phyloP scores from a whole-genome alignment of 2,329 filamentous ascomycete species.

The Hypoxylon sp. region DNA sequence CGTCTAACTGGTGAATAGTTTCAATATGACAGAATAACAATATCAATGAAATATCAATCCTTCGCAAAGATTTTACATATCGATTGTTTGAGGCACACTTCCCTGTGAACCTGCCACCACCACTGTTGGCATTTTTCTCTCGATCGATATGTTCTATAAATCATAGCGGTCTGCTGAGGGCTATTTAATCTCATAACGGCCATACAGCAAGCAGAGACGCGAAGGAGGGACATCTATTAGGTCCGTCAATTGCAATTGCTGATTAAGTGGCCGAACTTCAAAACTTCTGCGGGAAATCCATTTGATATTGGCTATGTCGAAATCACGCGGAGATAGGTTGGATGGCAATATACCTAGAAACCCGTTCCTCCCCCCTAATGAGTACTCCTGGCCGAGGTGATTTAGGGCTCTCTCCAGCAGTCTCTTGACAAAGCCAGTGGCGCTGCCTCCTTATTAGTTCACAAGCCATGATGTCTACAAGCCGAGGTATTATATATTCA shows the following conservation, averaged over 20 bases:
- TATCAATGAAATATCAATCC: background rate
- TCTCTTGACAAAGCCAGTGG: too few species aligned
- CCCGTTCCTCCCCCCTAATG: background rate
- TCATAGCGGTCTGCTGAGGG: background rate
- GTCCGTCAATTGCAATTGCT: background rate
- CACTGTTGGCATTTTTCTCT: too few species aligned
- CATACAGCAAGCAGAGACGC: background rate
- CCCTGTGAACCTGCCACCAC: background rate
- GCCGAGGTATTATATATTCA: background rate
- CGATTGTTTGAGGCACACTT: background rate
- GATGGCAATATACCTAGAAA: too few species aligned
- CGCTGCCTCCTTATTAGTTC: too few species aligned
- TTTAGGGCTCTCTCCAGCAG: too few species aligned
- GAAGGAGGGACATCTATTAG: background rate
- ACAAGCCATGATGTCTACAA: background rate
- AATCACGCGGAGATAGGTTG: too few species aligned
- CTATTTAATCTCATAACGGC: background rate
- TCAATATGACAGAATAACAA: background rate
- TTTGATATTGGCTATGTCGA: background rate
- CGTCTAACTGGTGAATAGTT: background rate
- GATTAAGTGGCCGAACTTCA: background rate
- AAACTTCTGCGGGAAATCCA: background rate
- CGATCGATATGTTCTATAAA: background rate
- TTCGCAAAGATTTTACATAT: background rate
- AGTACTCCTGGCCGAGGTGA: background rate